phyloP scores from a whole-genome alignment of 768 basidiomycete species.

The Pisolithus tinctorius region DNA sequence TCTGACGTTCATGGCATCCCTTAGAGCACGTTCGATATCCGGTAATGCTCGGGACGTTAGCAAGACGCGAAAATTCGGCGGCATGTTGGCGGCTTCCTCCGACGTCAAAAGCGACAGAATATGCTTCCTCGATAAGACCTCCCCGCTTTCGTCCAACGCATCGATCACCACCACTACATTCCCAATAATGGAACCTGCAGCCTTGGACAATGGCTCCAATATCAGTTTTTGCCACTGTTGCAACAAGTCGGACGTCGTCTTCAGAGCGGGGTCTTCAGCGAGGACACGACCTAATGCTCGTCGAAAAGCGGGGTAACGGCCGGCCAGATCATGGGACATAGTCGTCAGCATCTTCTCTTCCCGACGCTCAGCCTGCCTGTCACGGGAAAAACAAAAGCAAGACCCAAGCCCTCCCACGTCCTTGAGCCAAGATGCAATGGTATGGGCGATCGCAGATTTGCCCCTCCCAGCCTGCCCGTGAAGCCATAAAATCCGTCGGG shows the following conservation, averaged over 20 bases:
- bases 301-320: not conserved
- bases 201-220: not conserved
- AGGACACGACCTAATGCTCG: not conserved
- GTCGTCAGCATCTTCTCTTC: not conserved
- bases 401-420: not conserved
- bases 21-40: not conserved
- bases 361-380: not conserved
- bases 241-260: not conserved
- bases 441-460: constrained; percentile 2
- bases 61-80: not conserved
- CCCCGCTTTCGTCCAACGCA: not conserved
- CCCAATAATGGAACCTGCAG: not conserved
- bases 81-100: not conserved
- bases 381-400: not conserved
- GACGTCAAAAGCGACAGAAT: not conserved
- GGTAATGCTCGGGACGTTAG: not conserved
- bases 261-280: not conserved
- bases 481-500: not conserved
- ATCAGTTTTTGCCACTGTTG: not conserved
- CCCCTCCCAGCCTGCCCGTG: not conserved
- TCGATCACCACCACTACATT: not conserved
- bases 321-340: not conserved
- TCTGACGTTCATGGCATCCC: not conserved
- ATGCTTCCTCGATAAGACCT: not conserved
- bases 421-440: not conserved